Evolutionary conservation across 495 filamentous ascomycete species (phyloP).

Genomic region (Daldinia loculata): DNA sequence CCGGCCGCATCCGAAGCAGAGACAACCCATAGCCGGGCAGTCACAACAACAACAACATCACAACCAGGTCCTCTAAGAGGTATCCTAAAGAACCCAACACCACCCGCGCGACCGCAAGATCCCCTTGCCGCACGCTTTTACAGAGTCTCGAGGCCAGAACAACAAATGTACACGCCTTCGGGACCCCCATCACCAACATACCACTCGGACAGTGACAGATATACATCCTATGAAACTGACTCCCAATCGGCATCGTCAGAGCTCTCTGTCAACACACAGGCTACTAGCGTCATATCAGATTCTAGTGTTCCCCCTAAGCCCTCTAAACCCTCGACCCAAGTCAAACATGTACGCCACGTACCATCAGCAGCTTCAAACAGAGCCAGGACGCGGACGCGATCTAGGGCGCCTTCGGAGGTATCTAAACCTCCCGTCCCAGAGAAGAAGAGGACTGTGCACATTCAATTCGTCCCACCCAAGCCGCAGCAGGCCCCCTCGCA

Average conservation of each 20-base stretch:
- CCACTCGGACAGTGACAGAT: constrained; percentile 42
- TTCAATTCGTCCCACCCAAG: constrained; percentile 42
- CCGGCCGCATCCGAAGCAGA: constrained; percentile 40
- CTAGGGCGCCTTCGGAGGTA: constrained; percentile 42
- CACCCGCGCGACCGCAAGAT: constrained; percentile 28
- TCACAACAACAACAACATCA: constrained; percentile 25
- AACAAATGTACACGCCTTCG: constrained; percentile 9
- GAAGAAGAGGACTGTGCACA: constrained; percentile 48
- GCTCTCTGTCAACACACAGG: constrained; percentile 56
- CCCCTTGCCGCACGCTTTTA: constrained; percentile 47
- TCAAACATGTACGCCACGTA: constrained; percentile 47
- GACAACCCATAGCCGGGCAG: constrained; percentile 35
- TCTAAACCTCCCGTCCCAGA: constrained; percentile 42
- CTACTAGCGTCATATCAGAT: constrained; percentile 51
- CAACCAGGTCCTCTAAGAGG: constrained; percentile 38
- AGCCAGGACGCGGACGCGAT: constrained; percentile 47
- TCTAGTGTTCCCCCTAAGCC: constrained; percentile 45
- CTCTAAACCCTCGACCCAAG: constrained; percentile 39
- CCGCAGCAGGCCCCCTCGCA: constrained; percentile 17
- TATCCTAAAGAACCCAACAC: constrained; percentile 44
- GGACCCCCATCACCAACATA: constrained; percentile 44
- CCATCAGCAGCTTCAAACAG: constrained; percentile 28
- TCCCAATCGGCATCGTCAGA: constrained; percentile 55
- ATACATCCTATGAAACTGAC: constrained; percentile 50
- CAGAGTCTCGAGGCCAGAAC: constrained; percentile 33